A percentile compares a stretch with the other conserved stretches of the same genome.
phyloP scores from a whole-genome alignment of 495 filamentous ascomycete species.

The Haplographium delicatum region DNA sequence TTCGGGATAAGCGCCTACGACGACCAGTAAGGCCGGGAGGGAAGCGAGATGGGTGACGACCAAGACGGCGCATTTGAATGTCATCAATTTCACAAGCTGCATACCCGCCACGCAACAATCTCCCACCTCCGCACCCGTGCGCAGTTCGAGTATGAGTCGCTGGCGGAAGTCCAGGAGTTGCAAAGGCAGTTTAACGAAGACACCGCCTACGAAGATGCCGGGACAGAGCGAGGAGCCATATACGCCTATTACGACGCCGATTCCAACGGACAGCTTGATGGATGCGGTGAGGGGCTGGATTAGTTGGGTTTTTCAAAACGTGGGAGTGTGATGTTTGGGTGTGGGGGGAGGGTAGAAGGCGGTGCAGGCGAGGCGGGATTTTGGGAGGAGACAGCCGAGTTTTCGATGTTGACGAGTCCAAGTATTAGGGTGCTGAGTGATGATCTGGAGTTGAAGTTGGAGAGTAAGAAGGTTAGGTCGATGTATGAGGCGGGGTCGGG shows the following conservation, averaged over 20 bases:
- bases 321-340: constrained; percentile 64
- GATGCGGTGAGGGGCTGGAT: constrained; percentile 45
- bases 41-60: constrained; percentile 3
- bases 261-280: constrained; percentile 47
- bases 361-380: too few species aligned
- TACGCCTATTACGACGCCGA: constrained; percentile 44
- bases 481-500: constrained; percentile 78
- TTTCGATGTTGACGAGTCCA: constrained; percentile 17
- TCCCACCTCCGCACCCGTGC: neutral
- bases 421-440: constrained; percentile 52
- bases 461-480: constrained; percentile 82
- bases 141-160: neutral
- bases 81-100: constrained; percentile 13
- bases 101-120: neutral
- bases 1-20: constrained; percentile 22
- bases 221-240: constrained; percentile 20
- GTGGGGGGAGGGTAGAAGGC: constrained; percentile 44
- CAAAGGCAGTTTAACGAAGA: constrained; percentile 13
- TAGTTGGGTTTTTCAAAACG: constrained; percentile 50
- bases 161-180: constrained; percentile 9
- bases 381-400: too few species aligned
- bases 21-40: constrained; percentile 3
- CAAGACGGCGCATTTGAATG: constrained; percentile 8
- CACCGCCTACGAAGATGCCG: neutral
- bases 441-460: constrained; percentile 77